Percentiles rank a stretch among this genome's conserved stretches.
These are phyloP conservation scores for Aspergillus cejpii DNA, from an alignment of 2,329 filamentous ascomycete genomes.

Conservation along the genomic window DNA sequence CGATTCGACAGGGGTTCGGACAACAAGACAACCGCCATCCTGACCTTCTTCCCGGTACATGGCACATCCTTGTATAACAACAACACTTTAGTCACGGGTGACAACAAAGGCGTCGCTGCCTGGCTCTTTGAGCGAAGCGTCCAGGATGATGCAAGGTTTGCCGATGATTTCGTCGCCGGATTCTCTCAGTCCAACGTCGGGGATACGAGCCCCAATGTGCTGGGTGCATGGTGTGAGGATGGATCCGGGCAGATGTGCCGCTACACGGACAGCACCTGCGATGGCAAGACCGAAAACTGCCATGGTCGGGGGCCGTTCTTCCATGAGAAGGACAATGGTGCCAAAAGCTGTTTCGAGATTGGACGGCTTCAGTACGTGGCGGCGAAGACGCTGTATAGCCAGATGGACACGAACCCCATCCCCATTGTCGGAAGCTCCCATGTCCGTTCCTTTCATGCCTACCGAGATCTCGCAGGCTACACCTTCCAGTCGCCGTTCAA, in stretches of 20 bases:
- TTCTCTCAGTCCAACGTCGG: constrained; percentile 90
- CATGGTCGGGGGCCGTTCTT: constrained; percentile 45
- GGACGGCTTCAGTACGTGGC: constrained; percentile 42
- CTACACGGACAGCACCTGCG: constrained; percentile 72
- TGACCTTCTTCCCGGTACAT: constrained; percentile 90
- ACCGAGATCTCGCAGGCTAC: constrained; percentile 72
- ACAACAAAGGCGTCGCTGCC: constrained; percentile 92
- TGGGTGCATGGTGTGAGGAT: constrained; percentile 85
- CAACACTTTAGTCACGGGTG: constrained; percentile 84
- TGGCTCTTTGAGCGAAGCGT: constrained; percentile 72
- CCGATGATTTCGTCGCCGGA: constrained; percentile 71
- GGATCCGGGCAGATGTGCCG: constrained; percentile 54
- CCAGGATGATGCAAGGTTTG: constrained; percentile 48
- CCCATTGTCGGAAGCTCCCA: constrained; percentile 52
- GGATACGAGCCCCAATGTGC: constrained; percentile 81
- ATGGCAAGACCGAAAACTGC: constrained; percentile 39
- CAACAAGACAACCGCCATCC: constrained; percentile 66
- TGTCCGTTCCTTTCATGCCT: constrained; percentile 79
- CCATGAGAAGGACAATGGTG: constrained; percentile 40
- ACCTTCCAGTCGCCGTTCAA: constrained; percentile 65
- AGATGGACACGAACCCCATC: constrained; percentile 40
- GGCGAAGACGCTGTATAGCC: constrained; percentile 50
- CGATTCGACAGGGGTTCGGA: constrained; percentile 70
- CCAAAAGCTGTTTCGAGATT: constrained; percentile 47
- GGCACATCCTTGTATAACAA: constrained; percentile 87